Percentiles rank a stretch among this genome's conserved stretches.
Evolutionary conservation across 2,329 filamentous ascomycete genomes (phyloP).

Genomic region (Chrysoporthe austroafricana): DNA sequence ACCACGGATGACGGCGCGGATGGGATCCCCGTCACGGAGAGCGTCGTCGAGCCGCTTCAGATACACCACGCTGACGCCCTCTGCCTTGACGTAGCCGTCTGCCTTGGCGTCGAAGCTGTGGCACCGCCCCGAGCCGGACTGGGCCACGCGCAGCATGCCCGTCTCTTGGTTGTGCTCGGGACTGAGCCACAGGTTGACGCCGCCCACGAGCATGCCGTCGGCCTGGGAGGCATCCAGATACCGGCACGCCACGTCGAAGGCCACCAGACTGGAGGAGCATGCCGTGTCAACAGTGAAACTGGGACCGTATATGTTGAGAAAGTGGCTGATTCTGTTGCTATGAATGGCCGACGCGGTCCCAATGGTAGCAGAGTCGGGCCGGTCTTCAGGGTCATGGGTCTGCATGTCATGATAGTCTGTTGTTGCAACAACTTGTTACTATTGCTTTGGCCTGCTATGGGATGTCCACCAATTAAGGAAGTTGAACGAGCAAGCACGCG

Average conservation of each 20-base stretch:
- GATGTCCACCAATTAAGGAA: too few species aligned
- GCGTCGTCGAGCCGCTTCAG: not conserved
- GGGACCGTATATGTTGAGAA: conserved; percentile 1
- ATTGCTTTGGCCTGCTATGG: too few species aligned
- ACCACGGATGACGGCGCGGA: conserved; percentile 3
- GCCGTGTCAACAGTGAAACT: conserved; percentile 15
- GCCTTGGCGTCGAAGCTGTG: not conserved
- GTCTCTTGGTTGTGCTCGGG: not conserved
- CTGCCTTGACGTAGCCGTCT: conserved; percentile 34
- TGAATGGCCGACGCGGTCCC: not conserved
- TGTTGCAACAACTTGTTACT: too few species aligned
- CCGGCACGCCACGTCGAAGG: not conserved
- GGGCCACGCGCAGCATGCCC: not conserved
- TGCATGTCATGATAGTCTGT: conserved; percentile 11
- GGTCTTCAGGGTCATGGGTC: not conserved
- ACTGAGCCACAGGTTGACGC: not conserved
- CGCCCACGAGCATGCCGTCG: not conserved
- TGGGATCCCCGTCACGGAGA: not conserved
- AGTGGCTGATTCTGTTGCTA: conserved; percentile 8
- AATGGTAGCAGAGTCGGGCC: not conserved
- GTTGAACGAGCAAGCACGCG: too few species aligned
- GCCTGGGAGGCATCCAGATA: not conserved
- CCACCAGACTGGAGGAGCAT: not conserved
- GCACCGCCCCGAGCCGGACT: conserved; percentile 22
- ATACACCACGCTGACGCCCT: conserved; percentile 24